These are phyloP conservation scores for Hypoxylon cercidicola DNA, from an alignment of 495 filamentous ascomycete genomes.

Conservation along the genomic window DNA sequence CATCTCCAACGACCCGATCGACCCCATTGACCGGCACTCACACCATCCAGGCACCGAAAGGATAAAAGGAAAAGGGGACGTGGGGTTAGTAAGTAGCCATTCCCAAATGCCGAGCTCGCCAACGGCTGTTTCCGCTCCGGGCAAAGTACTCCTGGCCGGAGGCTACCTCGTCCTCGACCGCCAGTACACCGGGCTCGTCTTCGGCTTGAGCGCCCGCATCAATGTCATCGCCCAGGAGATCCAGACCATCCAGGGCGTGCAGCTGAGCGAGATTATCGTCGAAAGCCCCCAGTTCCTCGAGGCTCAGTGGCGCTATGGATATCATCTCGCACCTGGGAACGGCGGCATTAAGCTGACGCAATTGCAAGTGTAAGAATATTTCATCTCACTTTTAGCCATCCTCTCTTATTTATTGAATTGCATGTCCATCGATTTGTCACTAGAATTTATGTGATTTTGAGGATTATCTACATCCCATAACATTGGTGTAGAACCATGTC, in stretches of 20 bases:
- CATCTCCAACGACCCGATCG: constrained; percentile 11
- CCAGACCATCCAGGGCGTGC: constrained; percentile 64
- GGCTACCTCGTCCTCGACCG: constrained; percentile 96
- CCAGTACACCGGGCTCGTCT: constrained; percentile 87
- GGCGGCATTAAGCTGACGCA: constrained; percentile 83
- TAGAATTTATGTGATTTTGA: too few species aligned
- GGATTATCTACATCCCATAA: too few species aligned
- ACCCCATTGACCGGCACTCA: constrained; percentile 2
- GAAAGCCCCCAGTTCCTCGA: constrained; percentile 89
- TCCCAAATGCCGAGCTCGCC: constrained; percentile 40
- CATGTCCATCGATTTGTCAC: too few species aligned
- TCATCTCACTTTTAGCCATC: constrained; percentile 9
- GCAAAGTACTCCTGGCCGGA: constrained; percentile 93
- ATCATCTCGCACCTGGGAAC: constrained; percentile 70
- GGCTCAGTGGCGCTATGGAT: constrained; percentile 86
- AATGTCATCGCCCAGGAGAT: constrained; percentile 81
- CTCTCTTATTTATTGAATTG: neutral
- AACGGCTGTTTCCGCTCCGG: constrained; percentile 85
- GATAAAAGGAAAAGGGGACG: constrained; percentile 5
- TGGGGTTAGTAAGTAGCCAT: constrained; percentile 25
- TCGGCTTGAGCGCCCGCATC: constrained; percentile 93
- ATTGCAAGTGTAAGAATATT: constrained; percentile 73
- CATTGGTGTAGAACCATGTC: neutral
- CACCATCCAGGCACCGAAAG: neutral
- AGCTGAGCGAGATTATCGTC: constrained; percentile 78